Conservation (phyloP, 495 filamentous ascomycete genomes). For the Coniosporium apollinis region DNA sequence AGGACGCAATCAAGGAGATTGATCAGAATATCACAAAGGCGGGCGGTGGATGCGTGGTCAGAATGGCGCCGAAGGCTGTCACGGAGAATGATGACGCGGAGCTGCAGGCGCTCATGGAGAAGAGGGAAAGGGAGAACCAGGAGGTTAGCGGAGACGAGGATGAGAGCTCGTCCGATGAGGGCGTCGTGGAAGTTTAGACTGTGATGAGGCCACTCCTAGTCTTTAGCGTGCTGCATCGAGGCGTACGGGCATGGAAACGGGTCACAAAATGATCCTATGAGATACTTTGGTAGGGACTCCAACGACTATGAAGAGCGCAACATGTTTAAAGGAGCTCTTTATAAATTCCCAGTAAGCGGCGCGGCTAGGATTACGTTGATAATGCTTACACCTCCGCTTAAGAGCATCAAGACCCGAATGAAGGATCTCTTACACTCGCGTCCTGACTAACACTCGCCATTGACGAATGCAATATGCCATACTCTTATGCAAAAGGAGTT, state of each 20-base stretch:
- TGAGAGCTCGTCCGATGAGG: constrained; percentile 81
- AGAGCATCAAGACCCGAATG: no score
- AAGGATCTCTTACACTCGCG: no score
- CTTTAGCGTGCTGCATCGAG: no score
- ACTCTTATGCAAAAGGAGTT: no score
- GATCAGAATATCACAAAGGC: constrained; percentile 52
- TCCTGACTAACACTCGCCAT: no score
- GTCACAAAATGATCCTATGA: no score
- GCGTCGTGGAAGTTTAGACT: constrained; percentile 24
- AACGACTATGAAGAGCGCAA: not conserved
- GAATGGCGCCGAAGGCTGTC: constrained; percentile 97
- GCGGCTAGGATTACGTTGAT: constrained; percentile 1
- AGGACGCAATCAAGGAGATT: constrained; percentile 77
- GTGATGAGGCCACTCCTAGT: no score
- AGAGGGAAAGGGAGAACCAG: constrained; percentile 92
- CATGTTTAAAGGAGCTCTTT: not conserved
- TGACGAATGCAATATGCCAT: no score
- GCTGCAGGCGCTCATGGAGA: constrained; percentile 95
- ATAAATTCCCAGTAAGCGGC: not conserved
- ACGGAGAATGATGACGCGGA: constrained; percentile 97
- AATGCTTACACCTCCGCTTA: no score
- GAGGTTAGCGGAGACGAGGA: constrained; percentile 94
- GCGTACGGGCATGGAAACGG: not conserved
- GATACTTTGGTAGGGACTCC: no score
- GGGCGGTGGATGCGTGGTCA: constrained; percentile 65